These are phyloP conservation scores for Cryptococcus deneoformans DNA, from an alignment of 1,284 basidiomycete species.

Conservation along the genomic window DNA sequence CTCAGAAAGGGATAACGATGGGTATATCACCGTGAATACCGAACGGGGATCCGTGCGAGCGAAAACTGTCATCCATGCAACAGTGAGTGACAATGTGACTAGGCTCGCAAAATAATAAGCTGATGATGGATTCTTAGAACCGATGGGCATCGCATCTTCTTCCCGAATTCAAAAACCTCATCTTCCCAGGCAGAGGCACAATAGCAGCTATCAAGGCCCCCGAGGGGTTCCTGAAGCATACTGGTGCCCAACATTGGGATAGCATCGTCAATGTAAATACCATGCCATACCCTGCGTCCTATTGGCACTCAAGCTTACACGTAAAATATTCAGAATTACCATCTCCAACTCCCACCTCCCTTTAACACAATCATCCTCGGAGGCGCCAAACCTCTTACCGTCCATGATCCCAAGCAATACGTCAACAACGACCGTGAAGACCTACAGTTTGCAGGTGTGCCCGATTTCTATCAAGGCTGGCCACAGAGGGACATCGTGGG, in stretches of 20 bases:
- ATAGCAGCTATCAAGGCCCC: slow-evolving; percentile 24
- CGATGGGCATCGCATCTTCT: slow-evolving; percentile 24
- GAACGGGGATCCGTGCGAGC: slow-evolving; percentile 15
- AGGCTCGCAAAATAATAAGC: slow-evolving; percentile 2
- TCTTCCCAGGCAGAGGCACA: slow-evolving; percentile 18
- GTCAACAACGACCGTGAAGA: slow-evolving; percentile 22
- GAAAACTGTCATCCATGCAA: slow-evolving; percentile 23
- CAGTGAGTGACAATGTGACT: slow-evolving; percentile 8
- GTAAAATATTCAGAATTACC: slow-evolving; percentile 19
- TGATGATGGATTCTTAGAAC: slow-evolving; percentile 11
- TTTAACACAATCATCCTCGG: slow-evolving; percentile 27
- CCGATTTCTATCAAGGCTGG: slow-evolving; percentile 19
- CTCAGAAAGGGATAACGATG: slow-evolving; percentile 11
- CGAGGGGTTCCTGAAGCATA: slow-evolving; percentile 13
- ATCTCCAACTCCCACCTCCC: slow-evolving; percentile 21
- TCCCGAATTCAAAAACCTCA: slow-evolving; percentile 17
- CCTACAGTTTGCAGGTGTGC: slow-evolving; percentile 15
- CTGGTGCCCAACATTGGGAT: slow-evolving; percentile 24
- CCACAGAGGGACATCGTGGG: slow-evolving; percentile 14
- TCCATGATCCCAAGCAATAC: slow-evolving; percentile 13
- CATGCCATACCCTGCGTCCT: not conserved
- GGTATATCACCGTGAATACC: slow-evolving; percentile 20
- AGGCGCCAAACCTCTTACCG: slow-evolving; percentile 22
- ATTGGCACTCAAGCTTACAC: not conserved
- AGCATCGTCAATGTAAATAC: slow-evolving; percentile 21